Evolutionary conservation across 2,329 filamentous ascomycete genomes (phyloP), one percentile per base, ranked within the genome.

Genomic region (Aspergillus sp.): DNA sequence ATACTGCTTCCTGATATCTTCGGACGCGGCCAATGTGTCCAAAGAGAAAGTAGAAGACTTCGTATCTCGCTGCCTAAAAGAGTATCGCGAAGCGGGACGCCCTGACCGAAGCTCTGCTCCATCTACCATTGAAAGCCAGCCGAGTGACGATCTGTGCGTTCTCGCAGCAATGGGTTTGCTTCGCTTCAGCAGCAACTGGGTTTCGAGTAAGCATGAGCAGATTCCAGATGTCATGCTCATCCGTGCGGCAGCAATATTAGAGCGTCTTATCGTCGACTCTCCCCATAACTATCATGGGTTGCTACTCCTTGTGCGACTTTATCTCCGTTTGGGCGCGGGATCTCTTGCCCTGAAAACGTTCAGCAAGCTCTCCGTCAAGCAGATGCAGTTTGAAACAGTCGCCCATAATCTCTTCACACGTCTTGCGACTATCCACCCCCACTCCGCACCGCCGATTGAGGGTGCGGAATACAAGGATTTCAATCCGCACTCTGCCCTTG

Each of bases 331-430:
- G 11, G 79, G 79, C 18, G 74, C 76, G 26, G 73, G 76, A 7
- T 80, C 78, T 26, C 69, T 78, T 17, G 78, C 79, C n/a, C 65
- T 81, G 61, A 73, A 70, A 41, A 72, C 70, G 11, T 81, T 80
- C 63, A 68, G 70, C 58, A 76, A 73, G 56, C 71, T 81, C 17
- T 76, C 76, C 15, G 70, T 81, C 50, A 81, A 81, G 62, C 78
- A 81, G 53, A 62, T 81, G 57, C 79, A 81, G 63, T 78, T 73
- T 61, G 78, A 80, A 61, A 77, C 75, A 17, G 73, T 81, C 44
- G 75, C 76, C 6, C 78, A 81, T 65, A 74, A 78, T 41, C 65
- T 81, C 12, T 77, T 78, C 60, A 80, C 78, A 0, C 76, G 78
- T 18, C 71, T 81, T 41, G 75, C 77, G 26, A 76, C 76, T 1